Evolutionary conservation across 805 yeast genomes (phyloP), one percentile per base, ranked within the genome.

Genomic region (Tetrapisispora taiwanensis): DNA sequence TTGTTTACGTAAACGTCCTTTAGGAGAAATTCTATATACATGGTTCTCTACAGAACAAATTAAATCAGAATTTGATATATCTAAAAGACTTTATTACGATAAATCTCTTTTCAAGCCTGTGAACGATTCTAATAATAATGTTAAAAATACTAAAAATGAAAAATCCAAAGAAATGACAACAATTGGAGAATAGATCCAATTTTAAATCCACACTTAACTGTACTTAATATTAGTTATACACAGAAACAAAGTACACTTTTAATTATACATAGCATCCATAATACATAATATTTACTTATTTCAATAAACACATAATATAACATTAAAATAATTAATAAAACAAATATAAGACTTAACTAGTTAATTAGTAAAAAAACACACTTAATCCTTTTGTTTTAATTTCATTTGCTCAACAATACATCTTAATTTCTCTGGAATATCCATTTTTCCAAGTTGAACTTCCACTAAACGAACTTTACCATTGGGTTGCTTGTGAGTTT

Each of bases 361-460:
- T 22, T 8, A 22, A 22, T 8, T 22, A 22, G 7, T 8, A 22
- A 8, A 22, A 22, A 22, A 22, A 22, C 26, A 22, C 26, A 22
- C 17, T 19, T 30, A 26, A 24, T 42, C 15, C 22, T 42, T 30
- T 32, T 36, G 39, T 15, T 24, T 35, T 15, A 36, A 30, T 12
- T 32, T 36, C 36, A 42, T 17, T 36, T 49, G 51, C 18, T 54
- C 53, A 26, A 66, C 61, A 76, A 75, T 70, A 27, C 53, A 61
- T 38, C 61, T 58, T 52, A 83, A 71, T 54, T 81, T 72, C 74
- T 79, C 71, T 17, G 89, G 88, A 52, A 75, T 76, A 59, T 83
- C 90, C 54, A 73, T 57, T 49, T 65, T 66, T 47, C 71, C 83
- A 58, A 83, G 63, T 34, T 70, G 68, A 19, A 83, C 74, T 59